Evolutionary conservation across 202 grass and related monocot genomes (phyloP), one percentile per base, ranked within the genome.

Genomic region (Carex sylvatica): DNA sequence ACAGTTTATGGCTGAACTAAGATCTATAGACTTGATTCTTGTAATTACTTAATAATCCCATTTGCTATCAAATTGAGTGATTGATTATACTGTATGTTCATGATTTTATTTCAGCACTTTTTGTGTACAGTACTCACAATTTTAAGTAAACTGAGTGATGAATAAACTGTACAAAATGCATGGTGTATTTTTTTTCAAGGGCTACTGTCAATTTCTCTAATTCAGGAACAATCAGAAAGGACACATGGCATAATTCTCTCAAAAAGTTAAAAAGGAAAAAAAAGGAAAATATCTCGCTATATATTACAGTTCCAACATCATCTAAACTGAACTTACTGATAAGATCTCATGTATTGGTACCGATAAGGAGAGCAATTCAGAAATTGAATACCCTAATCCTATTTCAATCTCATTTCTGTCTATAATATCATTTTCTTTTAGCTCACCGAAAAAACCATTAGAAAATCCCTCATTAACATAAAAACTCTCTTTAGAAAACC

Each of bases 291-390:
- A 56, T 28, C 28, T 20, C 7, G 1, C 19, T 20, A 49, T 67
- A 55, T 63, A 69, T 69, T 55, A 51, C 6, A 59, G 2, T 19
- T 77, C n/a, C 28, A 77, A 28, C 16, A 82, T 44, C 5, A 80
- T 9, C 65, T 82, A 82, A 65, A 35, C 13, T 83, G 76, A 89
- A 82, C 64, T 84, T 85, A 86, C 65, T 71, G 73, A 81, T 82
- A 75, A 54, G 31, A 38, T 88, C 60, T 85, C 77, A 33, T 84
- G 65, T 52, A 86, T 23, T 4, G 89, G 92, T 59, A 94, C 83
- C 1, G 89, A 87, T 7, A 94, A 86, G 56, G 85, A 90, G n/a
- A 94, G 78, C 83, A 94, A 59, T 4, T 77, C 33, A 4, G 83
- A 83, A 82, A 54, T 72, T 80, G 28, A 11, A 54, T 76, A 4